A percentile compares a stretch with the other conserved stretches of the same genome.
Evolutionary conservation across 805 yeast genomes (phyloP).

Genomic region (Isabelozyma gotoi): DNA sequence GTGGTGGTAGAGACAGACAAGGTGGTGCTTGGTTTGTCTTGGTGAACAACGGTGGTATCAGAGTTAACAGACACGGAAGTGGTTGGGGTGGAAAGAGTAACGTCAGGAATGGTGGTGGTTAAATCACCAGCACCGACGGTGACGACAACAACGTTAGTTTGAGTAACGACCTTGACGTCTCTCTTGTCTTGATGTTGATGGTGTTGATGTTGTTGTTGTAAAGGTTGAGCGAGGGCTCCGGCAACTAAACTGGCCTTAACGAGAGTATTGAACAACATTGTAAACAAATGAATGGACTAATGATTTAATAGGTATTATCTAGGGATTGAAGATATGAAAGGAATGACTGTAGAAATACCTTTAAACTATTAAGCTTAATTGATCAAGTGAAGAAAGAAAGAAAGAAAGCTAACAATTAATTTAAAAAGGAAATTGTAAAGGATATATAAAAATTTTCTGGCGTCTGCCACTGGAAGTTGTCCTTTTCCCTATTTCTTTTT

Average conservation of each 20-base stretch:
- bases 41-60: conserved; percentile 7
- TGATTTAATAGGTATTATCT: conserved; percentile 19
- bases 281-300: conserved; percentile 8
- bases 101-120: conserved; percentile 20
- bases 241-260: conserved; percentile 51
- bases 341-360: conserved; percentile 4
- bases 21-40: conserved; percentile 6
- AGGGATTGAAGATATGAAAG: conserved; percentile 12
- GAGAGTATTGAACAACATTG: conserved; percentile 50
- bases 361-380: neutral
- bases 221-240: conserved; percentile 58
- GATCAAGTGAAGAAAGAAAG: neutral
- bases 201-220: conserved; percentile 57
- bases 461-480: neutral
- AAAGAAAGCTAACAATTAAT: neutral
- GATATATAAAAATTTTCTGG: neutral
- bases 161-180: conserved; percentile 44
- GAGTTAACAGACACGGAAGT: conserved; percentile 13
- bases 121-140: conserved; percentile 36
- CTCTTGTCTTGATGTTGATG: conserved; percentile 48
- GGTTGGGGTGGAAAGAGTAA: conserved; percentile 12
- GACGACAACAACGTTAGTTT: conserved; percentile 36
- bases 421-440: neutral
- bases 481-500: neutral
- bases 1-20: conserved; percentile 3